These are phyloP conservation scores for Fusarium protoensiforme DNA, from an alignment of 2,329 filamentous ascomycete species.

Conservation along the genomic window DNA sequence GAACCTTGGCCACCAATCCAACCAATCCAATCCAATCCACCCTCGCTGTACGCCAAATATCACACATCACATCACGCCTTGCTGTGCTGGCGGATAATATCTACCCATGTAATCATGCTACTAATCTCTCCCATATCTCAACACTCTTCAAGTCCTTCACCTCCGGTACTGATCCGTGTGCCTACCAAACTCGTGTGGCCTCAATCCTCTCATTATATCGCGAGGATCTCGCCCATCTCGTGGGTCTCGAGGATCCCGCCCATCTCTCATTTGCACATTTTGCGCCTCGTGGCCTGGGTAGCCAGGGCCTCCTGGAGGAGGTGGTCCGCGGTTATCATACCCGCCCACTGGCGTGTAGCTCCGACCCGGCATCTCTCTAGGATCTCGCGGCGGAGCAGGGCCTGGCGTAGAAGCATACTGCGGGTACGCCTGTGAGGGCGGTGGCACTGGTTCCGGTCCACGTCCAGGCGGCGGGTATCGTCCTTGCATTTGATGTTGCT, in stretches of 20 bases:
- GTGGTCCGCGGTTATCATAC: constrained; percentile 56
- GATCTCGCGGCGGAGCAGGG: constrained; percentile 55
- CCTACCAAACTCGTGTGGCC: constrained; percentile 59
- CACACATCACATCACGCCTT: background rate
- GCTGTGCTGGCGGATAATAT: background rate
- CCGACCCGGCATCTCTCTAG: constrained; percentile 53
- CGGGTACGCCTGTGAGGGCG: constrained; percentile 53
- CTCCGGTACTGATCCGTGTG: constrained; percentile 58
- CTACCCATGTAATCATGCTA: background rate
- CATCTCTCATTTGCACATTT: constrained; percentile 51
- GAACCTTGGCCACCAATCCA: background rate
- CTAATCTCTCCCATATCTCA: background rate
- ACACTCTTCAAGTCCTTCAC: constrained; percentile 35
- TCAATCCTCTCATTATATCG: constrained; percentile 54
- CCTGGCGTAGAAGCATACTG: constrained; percentile 58
- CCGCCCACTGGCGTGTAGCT: constrained; percentile 58
- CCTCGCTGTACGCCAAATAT: constrained; percentile 13
- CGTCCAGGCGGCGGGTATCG: constrained; percentile 53
- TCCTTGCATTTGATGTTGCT: constrained; percentile 50
- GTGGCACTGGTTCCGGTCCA: constrained; percentile 54
- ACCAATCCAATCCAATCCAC: background rate
- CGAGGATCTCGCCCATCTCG: constrained; percentile 39
- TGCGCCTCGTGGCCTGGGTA: constrained; percentile 44
- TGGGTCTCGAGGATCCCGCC: constrained; percentile 40
- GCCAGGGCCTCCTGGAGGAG: constrained; percentile 49